Evolutionary conservation across 768 basidiomycete species (phyloP).

Genomic region (Termitomyces titanicus): DNA sequence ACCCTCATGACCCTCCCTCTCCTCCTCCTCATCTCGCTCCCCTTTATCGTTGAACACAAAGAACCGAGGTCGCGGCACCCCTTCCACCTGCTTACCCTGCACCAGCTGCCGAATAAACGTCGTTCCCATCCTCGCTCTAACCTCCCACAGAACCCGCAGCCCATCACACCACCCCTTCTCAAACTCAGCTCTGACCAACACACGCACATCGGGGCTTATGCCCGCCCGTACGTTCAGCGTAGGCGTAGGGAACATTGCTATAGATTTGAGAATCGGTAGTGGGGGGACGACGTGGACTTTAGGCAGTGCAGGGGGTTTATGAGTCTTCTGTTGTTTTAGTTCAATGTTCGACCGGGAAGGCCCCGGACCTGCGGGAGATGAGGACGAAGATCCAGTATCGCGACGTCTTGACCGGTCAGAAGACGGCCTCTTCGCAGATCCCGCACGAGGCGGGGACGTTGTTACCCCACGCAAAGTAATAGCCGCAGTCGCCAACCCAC

Average conservation of each 20-base stretch:
- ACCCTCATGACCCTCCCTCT: conserved; percentile 31
- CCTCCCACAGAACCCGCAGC: conserved; percentile 46
- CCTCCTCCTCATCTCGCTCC: conserved; percentile 15
- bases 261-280: conserved; percentile 41
- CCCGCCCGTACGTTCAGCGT: conserved; percentile 30
- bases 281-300: conserved; percentile 60
- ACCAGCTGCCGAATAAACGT: conserved; percentile 24
- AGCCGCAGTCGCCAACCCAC: conserved; percentile 62
- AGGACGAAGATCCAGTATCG: neutral
- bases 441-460: conserved; percentile 3
- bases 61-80: neutral
- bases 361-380: too few relatives aligned
- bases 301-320: conserved; percentile 13
- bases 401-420: conserved; percentile 4
- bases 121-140: conserved; percentile 39
- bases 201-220: neutral
- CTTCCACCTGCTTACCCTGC: neutral
- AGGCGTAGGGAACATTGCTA: conserved; percentile 33
- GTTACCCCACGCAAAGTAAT: conserved; percentile 49
- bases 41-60: conserved; percentile 9
- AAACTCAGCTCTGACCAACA: conserved; percentile 46
- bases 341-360: neutral
- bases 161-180: conserved; percentile 63
- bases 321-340: neutral
- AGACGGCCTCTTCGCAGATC: neutral